Conservation (phyloP, 2,329 filamentous ascomycete genomes). For the Fusarium irregulare region DNA sequence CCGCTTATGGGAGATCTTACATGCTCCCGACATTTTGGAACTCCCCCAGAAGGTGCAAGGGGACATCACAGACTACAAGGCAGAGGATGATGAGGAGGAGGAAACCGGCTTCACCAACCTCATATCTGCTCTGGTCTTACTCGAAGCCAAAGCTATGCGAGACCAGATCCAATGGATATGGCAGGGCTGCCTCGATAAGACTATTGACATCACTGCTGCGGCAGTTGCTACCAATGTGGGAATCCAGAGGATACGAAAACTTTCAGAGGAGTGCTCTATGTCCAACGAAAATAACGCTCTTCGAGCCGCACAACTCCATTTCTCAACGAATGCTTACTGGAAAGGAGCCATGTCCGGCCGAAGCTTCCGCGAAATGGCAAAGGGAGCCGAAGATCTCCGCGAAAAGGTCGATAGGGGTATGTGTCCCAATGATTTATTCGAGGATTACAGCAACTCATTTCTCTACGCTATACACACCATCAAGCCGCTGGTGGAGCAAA, state of each 20-base stretch:
- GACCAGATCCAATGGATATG: background rate
- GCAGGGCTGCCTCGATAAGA: background rate
- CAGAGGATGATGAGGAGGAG: background rate
- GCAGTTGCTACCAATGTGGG: conserved; percentile 3
- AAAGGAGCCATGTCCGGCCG: background rate
- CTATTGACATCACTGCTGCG: background rate
- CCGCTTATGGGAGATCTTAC: background rate
- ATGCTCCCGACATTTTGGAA: background rate
- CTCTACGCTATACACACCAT: background rate
- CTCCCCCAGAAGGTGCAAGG: background rate
- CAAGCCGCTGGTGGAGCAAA: background rate
- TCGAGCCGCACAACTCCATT: background rate
- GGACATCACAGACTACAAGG: background rate
- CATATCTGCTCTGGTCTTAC: background rate
- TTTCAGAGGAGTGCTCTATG: background rate
- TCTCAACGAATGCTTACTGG: fast-evolving
- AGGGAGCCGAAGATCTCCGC: background rate
- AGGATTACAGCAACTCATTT: background rate
- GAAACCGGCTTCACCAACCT: fast-evolving
- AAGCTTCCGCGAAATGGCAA: background rate
- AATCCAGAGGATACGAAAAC: background rate
- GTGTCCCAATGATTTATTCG: background rate
- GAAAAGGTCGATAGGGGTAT: background rate
- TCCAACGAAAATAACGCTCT: background rate
- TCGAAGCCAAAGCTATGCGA: background rate